A percentile compares a stretch with the other conserved stretches of the same genome.
These are phyloP conservation scores for Boletus speciosus DNA, from an alignment of 768 basidiomycete genomes.

Conservation along the genomic window DNA sequence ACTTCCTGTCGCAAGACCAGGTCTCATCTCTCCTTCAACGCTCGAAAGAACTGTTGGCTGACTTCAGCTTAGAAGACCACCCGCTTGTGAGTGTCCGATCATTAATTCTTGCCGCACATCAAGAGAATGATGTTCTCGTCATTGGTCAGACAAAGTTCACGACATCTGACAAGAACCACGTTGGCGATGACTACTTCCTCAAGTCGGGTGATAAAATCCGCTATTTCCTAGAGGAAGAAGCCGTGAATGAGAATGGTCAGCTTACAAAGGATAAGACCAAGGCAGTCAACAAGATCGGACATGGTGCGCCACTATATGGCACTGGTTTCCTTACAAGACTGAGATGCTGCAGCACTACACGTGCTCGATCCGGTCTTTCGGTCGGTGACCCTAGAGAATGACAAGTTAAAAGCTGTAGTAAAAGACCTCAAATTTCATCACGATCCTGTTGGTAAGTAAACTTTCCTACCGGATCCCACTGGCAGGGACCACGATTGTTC, in stretches of 20 bases:
- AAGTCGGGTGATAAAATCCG: slow-evolving; percentile 92
- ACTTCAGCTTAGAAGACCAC: slow-evolving; percentile 75
- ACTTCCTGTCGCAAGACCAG: slow-evolving; percentile 62
- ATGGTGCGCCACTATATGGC: slow-evolving; percentile 46
- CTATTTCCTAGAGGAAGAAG: slow-evolving; percentile 91
- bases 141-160: slow-evolving; percentile 79
- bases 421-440: slow-evolving; percentile 77
- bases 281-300: slow-evolving; percentile 94
- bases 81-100: slow-evolving; percentile 58
- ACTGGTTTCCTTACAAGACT: neutral
- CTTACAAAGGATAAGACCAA: slow-evolving; percentile 68
- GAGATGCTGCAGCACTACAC: slow-evolving; percentile 62
- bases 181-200: slow-evolving; percentile 93
- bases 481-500: neutral
- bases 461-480: neutral
- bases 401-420: slow-evolving; percentile 63
- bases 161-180: slow-evolving; percentile 67
- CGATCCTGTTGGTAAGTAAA: slow-evolving; percentile 71
- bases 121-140: neutral
- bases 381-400: slow-evolving; percentile 76
- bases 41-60: slow-evolving; percentile 72
- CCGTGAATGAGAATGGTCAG: slow-evolving; percentile 65
- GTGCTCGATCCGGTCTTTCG: slow-evolving; percentile 81
- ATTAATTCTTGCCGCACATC: neutral
- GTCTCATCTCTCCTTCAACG: slow-evolving; percentile 59